Base-by-base conservation (phyloP, 441 rosid genomes). In the Populus hybrid region DNA sequence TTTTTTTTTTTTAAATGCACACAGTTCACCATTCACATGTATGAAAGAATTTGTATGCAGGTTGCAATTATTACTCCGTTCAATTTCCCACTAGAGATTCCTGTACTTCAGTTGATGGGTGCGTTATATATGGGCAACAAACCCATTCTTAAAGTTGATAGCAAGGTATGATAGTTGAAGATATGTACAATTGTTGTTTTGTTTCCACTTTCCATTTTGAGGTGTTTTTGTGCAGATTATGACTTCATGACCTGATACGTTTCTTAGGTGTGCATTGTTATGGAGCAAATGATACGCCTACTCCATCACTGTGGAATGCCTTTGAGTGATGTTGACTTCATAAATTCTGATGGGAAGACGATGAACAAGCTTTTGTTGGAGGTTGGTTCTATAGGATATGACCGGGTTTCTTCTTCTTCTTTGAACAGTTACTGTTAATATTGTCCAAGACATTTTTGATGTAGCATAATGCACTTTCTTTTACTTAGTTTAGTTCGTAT, bases 111-210 rank as follows among this genome's bases (percentile, higher is more conserved):
- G 87, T 64, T 96, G 88, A 92, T 96, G 99, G 99, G 98, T 70
- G 97, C 99, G 59, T 85, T 96, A 70, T 96, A 92, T 79, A 96
- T 96, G 99, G 99, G 99, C 81, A 96, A 96, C 90, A 96, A 96
- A 83, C 97, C 98, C 36, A 76, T 92, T 80, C 91, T 94, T 70
- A 96, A 96, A 86, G 99, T 94, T 71, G 99, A 96, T 84, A 90
- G 97, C 90, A 94, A 95, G 99, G 99, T 94, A 79, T 57, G 77
- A 35, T 10, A 32, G 69, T 63, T 23, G 57, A 76, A 40, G 67
- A 28, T 16, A 20, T 6, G 54, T 67, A 28, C 12, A 26, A 26
- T 12, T 71, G 9, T 61, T 6, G 34, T 10, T 63, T 66, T 61
- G 46, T 40, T 12, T 21, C 10, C 14, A 32, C 54, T 26, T 28